These are phyloP conservation scores for Leishmania tarentolae DNA, from an alignment of 208 protist genomes.

Conservation along the genomic window DNA sequence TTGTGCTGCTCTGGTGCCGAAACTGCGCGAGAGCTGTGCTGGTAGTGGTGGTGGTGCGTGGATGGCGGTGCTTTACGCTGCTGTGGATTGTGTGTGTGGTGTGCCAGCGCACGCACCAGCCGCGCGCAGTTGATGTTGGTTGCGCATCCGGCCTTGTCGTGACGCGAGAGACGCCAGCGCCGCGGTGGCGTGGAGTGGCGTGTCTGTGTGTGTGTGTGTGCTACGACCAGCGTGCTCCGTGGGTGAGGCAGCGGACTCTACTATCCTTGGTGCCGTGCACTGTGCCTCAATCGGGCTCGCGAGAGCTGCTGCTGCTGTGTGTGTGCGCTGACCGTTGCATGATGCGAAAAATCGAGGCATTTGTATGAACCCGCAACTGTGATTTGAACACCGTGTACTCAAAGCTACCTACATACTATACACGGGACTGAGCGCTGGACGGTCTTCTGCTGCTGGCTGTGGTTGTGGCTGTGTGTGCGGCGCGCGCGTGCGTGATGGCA, in stretches of 20 bases:
- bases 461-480: background rate
- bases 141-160: conserved; percentile 33
- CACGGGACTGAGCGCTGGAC: conserved; percentile 17
- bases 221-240: background rate
- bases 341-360: too few species aligned
- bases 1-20: too few species aligned
- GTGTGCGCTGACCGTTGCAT: too few species aligned
- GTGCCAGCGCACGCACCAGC: conserved; percentile 31
- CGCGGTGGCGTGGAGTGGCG: too few species aligned
- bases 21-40: too few species aligned
- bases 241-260: conserved; percentile 17
- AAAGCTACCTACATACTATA: conserved; percentile 25
- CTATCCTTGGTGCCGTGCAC: conserved; percentile 9
- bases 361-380: too few species aligned
- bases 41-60: too few species aligned
- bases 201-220: too few species aligned
- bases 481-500: conserved; percentile 7
- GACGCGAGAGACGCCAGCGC: conserved; percentile 2
- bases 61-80: too few species aligned
- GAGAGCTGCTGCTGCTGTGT: too few species aligned
- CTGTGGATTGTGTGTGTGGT: background rate
- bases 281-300: too few species aligned
- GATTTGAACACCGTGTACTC: conserved; percentile 11
- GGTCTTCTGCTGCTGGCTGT: conserved; percentile 9
- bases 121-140: conserved; percentile 12